These are phyloP conservation scores for Colletotrichum kahawae DNA, from an alignment of 2,329 filamentous ascomycete genomes.

Conservation along the genomic window DNA sequence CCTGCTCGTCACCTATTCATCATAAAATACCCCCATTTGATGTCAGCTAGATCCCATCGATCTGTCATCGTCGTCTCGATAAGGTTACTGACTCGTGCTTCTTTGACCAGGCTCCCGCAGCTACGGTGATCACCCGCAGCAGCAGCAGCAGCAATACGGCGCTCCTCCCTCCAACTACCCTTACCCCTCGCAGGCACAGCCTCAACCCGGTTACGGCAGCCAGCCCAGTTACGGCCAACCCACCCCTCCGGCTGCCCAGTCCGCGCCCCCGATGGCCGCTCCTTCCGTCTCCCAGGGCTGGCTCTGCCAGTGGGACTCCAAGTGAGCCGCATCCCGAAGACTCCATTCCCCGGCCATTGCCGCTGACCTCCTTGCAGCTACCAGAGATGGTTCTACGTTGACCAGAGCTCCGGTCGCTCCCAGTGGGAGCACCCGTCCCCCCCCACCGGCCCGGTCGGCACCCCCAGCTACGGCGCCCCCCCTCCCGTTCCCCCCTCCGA, in stretches of 20 bases:
- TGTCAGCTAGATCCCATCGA: background rate
- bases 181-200: conserved; percentile 22
- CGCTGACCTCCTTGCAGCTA: conserved; percentile 27
- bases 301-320: conserved; percentile 67
- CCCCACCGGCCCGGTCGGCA: conserved; percentile 9
- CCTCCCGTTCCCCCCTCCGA: conserved; percentile 6
- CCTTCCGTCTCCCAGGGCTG: conserved; percentile 60
- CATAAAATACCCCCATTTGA: background rate
- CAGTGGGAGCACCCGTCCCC: conserved; percentile 66
- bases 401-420: conserved; percentile 63
- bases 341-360: background rate
- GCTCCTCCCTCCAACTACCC: conserved; percentile 21
- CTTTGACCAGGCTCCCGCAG: conserved; percentile 8
- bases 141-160: conserved; percentile 25
- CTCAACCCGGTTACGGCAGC: conserved; percentile 17
- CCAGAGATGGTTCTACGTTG: conserved; percentile 70
- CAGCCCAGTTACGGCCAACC: conserved; percentile 21
- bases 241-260: conserved; percentile 28
- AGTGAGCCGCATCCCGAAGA: conserved; percentile 17
- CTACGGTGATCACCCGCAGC: conserved; percentile 22
- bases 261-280: conserved; percentile 33
- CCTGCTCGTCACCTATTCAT: background rate
- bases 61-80: conserved; percentile 10
- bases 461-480: conserved; percentile 7
- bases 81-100: conserved; percentile 18